Conservation (phyloP, 805 yeast species). For the Candida wancherniae region DNA sequence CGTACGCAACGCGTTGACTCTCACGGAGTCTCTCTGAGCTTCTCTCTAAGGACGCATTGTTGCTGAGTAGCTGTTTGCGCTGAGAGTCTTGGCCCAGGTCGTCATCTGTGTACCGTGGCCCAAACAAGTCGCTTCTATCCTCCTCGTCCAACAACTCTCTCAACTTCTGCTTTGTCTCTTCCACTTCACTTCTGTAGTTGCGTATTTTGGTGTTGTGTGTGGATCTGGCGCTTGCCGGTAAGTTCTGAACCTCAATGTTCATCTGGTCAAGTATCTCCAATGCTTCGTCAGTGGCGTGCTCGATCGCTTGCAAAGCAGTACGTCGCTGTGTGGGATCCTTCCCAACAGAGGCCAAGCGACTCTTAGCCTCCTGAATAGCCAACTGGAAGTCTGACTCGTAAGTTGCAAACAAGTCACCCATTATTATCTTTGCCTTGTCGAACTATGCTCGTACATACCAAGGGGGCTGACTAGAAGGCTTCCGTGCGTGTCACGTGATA, state of each 20-base stretch:
- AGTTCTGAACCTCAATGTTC: slow-evolving; percentile 77
- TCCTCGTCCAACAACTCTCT: slow-evolving; percentile 60
- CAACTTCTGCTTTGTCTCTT: slow-evolving; percentile 50
- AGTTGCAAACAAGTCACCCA: slow-evolving; percentile 53
- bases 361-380: slow-evolving; percentile 64
- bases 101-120: slow-evolving; percentile 39
- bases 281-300: slow-evolving; percentile 71
- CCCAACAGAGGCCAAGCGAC: slow-evolving; percentile 54
- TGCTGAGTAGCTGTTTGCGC: slow-evolving; percentile 72
- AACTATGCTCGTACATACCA: too few relatives aligned
- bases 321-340: slow-evolving; percentile 50
- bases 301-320: slow-evolving; percentile 53
- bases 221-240: slow-evolving; percentile 72
- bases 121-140: slow-evolving; percentile 71
- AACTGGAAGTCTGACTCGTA: slow-evolving; percentile 72
- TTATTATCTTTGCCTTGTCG: too few relatives aligned
- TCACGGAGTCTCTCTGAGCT: slow-evolving; percentile 80
- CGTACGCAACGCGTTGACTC: slow-evolving; percentile 84
- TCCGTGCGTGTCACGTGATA: too few relatives aligned
- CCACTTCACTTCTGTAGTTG: slow-evolving; percentile 57
- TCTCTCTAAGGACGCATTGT: slow-evolving; percentile 76
- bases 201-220: slow-evolving; percentile 71
- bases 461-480: too few relatives aligned
- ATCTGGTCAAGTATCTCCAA: slow-evolving; percentile 80
- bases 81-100: slow-evolving; percentile 50